These are phyloP conservation scores for Onygenales sp. DNA, from an alignment of 2,329 filamentous ascomycete species.

Conservation along the genomic window DNA sequence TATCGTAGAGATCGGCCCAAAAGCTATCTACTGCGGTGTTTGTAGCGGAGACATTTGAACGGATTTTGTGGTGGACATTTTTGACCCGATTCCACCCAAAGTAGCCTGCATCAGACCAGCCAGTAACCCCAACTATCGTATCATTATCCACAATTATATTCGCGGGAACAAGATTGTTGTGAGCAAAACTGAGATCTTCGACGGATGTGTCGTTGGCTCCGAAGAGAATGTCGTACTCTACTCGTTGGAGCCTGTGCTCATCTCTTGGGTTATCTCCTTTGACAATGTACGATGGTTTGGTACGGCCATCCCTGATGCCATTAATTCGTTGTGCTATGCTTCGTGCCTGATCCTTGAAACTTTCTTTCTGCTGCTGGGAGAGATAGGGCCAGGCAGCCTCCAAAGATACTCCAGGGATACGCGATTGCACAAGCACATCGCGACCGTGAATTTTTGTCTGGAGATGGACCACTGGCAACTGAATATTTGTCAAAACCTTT, in stretches of 20 bases:
- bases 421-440: slow-evolving; percentile 31
- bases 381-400: slow-evolving; percentile 22
- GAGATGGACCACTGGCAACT: slow-evolving; percentile 28
- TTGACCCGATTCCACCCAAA: slow-evolving; percentile 27
- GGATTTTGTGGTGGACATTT: slow-evolving; percentile 24
- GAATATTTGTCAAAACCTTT: slow-evolving; percentile 22
- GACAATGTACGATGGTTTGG: slow-evolving; percentile 6
- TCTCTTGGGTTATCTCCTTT: not conserved
- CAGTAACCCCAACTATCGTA: slow-evolving; percentile 27
- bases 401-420: slow-evolving; percentile 31
- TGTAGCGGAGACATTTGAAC: slow-evolving; percentile 15
- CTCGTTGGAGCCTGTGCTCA: slow-evolving; percentile 8
- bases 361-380: slow-evolving; percentile 21
- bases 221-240: slow-evolving; percentile 26
- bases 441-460: slow-evolving; percentile 26
- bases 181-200: slow-evolving; percentile 23
- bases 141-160: slow-evolving; percentile 30
- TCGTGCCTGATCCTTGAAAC: slow-evolving; percentile 28
- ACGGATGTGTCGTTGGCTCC: slow-evolving; percentile 13
- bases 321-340: slow-evolving; percentile 20
- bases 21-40: slow-evolving; percentile 12
- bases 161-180: slow-evolving; percentile 28
- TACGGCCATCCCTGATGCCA: slow-evolving; percentile 1
- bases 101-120: slow-evolving; percentile 32
- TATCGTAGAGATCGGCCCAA: slow-evolving; percentile 30